Evolutionary conservation across 108 stramenopile species (phyloP).

Genomic region (Nannochloropsis salina): DNA sequence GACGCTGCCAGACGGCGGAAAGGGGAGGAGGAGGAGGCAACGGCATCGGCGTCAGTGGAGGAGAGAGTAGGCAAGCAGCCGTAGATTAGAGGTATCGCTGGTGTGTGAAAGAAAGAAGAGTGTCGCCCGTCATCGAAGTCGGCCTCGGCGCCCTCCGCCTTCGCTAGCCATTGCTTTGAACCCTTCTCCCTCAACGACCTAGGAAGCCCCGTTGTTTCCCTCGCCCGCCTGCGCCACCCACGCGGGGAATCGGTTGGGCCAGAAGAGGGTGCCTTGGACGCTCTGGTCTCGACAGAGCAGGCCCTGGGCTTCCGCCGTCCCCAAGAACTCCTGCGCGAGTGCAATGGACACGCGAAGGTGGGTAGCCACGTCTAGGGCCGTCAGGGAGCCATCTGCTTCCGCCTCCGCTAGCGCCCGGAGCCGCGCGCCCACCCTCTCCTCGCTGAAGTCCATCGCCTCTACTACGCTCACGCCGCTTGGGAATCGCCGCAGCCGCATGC

Average conservation of each 20-base stretch:
- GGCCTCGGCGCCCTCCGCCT: too few species aligned
- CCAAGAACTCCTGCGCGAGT: slow-evolving; percentile 39
- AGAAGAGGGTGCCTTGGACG: slow-evolving; percentile 37
- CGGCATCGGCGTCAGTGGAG: background rate
- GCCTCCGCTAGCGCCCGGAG: slow-evolving; percentile 29
- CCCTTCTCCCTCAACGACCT: too few species aligned
- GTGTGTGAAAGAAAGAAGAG: too few species aligned
- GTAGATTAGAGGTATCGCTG: too few species aligned
- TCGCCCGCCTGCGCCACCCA: too few species aligned
- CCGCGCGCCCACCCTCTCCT: slow-evolving; percentile 29
- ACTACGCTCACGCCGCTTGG: slow-evolving; percentile 73
- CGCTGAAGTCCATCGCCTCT: slow-evolving; percentile 58
- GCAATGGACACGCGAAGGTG: slow-evolving; percentile 37
- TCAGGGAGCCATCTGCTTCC: slow-evolving; percentile 24
- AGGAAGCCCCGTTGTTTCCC: too few species aligned
- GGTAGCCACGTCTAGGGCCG: slow-evolving; percentile 37
- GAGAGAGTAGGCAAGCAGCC: background rate
- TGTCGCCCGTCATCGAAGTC: too few species aligned
- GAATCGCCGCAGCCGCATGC: slow-evolving; percentile 71
- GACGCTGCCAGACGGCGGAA: background rate
- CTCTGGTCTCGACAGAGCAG: slow-evolving; percentile 43
- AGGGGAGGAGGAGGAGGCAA: background rate
- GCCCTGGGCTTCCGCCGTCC: slow-evolving; percentile 31
- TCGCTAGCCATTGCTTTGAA: too few species aligned
- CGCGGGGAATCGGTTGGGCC: slow-evolving; percentile 28